Evolutionary conservation across 805 yeast genomes (phyloP).

Genomic region (Metschnikowia reukaufii): DNA sequence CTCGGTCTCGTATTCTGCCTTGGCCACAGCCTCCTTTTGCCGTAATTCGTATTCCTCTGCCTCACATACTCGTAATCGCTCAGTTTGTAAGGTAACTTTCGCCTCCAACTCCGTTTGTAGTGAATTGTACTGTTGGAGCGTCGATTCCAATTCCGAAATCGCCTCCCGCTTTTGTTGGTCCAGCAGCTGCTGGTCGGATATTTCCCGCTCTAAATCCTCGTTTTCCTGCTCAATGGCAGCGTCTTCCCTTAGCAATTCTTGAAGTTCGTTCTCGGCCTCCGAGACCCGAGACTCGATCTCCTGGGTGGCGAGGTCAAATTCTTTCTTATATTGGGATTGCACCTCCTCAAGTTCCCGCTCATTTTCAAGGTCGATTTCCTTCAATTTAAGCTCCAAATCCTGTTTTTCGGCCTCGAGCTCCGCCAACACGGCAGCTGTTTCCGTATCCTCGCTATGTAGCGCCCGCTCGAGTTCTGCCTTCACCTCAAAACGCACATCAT

Average conservation of each 20-base stretch:
- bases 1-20: constrained; percentile 19
- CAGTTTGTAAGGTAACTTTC: neutral
- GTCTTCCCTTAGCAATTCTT: neutral
- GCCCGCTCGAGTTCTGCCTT: constrained; percentile 31
- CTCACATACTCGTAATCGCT: neutral
- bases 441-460: constrained; percentile 3
- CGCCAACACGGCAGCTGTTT: constrained; percentile 3
- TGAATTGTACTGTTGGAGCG: constrained; percentile 19
- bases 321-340: too few species aligned
- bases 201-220: neutral
- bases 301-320: too few species aligned
- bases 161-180: neutral
- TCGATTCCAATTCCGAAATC: constrained; percentile 2
- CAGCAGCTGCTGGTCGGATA: neutral
- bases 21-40: constrained; percentile 22
- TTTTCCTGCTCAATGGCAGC: constrained; percentile 2
- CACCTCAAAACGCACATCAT: constrained; percentile 34
- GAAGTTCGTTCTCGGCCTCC: neutral
- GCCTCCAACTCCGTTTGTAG: constrained; percentile 5
- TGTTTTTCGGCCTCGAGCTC: neutral
- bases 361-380: neutral
- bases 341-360: constrained; percentile 1
- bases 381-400: neutral
- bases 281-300: too few species aligned
- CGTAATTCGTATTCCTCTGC: neutral